Evolutionary conservation across 1,284 basidiomycete genomes (phyloP).

Genomic region (Boletus sp.): DNA sequence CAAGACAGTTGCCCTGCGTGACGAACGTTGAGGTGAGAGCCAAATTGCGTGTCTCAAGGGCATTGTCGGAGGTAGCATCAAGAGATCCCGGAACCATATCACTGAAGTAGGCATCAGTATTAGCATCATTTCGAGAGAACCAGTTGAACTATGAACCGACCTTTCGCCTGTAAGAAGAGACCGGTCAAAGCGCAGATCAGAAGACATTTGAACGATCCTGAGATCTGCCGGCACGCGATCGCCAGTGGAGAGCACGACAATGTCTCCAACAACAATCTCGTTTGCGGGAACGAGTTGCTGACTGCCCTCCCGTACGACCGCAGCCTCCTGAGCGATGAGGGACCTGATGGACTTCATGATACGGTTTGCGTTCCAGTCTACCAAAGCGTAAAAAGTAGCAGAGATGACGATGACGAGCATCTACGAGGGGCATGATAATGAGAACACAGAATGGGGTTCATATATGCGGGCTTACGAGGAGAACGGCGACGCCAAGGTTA

Average conservation of each 20-base stretch:
- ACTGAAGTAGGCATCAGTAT: slow-evolving; percentile 9
- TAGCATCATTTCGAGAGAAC: neutral
- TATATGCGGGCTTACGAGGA: slow-evolving; percentile 81
- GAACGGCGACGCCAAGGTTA: slow-evolving; percentile 65
- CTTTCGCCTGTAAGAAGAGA: slow-evolving; percentile 62
- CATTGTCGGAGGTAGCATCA: slow-evolving; percentile 50
- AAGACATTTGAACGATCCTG: slow-evolving; percentile 54
- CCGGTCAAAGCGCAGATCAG: slow-evolving; percentile 57
- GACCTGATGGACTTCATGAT: slow-evolving; percentile 37
- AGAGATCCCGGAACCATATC: slow-evolving; percentile 52
- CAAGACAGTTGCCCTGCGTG: slow-evolving; percentile 54
- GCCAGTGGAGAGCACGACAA: slow-evolving; percentile 70
- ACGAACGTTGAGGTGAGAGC: slow-evolving; percentile 52
- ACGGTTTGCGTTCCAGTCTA: slow-evolving; percentile 38
- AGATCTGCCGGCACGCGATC: slow-evolving; percentile 85
- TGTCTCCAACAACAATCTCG: slow-evolving; percentile 79
- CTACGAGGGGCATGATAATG: slow-evolving; percentile 10
- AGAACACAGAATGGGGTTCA: no score
- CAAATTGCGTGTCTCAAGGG: slow-evolving; percentile 61
- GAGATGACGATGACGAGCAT: slow-evolving; percentile 60
- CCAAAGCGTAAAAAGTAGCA: slow-evolving; percentile 45
- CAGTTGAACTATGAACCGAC: slow-evolving; percentile 14
- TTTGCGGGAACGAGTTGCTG: slow-evolving; percentile 64
- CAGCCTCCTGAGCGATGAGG: slow-evolving; percentile 41
- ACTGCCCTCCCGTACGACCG: slow-evolving; percentile 53